These are phyloP conservation scores for Clonostachys solani DNA, from an alignment of 2,329 filamentous ascomycete species.

Conservation along the genomic window DNA sequence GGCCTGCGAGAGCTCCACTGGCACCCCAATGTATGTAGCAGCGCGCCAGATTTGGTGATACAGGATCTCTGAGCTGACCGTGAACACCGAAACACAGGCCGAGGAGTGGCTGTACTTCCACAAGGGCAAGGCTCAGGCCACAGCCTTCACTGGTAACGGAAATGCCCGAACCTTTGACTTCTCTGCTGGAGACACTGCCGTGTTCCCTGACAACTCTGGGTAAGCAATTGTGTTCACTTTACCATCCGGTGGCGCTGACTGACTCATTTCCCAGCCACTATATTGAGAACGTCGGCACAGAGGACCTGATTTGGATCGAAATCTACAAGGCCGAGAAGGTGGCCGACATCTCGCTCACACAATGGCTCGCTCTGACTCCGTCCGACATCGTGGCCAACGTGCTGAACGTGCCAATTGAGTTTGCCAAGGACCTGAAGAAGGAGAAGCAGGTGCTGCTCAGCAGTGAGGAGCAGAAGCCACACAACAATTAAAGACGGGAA, in stretches of 20 bases:
- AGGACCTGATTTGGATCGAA: constrained; percentile 64
- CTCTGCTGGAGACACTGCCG: constrained; percentile 60
- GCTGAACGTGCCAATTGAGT: constrained; percentile 52
- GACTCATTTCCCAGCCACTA: constrained; percentile 44
- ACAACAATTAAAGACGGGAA: too few species aligned
- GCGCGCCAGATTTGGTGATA: not conserved
- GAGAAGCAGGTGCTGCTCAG: constrained; percentile 53
- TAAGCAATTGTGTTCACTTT: constrained; percentile 16
- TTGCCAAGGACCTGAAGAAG: constrained; percentile 55
- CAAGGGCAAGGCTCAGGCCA: constrained; percentile 55
- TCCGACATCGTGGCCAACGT: constrained; percentile 56
- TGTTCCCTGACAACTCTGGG: constrained; percentile 62
- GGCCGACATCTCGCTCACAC: constrained; percentile 60
- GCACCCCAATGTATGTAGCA: constrained; percentile 58
- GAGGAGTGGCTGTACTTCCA: constrained; percentile 73
- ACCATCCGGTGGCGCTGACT: not conserved
- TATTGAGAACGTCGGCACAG: constrained; percentile 63
- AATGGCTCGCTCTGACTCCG: constrained; percentile 67
- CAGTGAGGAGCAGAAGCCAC: too few species aligned
- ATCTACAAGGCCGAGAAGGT: constrained; percentile 66
- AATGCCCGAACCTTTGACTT: constrained; percentile 66
- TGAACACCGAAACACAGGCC: constrained; percentile 30
- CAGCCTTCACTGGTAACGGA: constrained; percentile 58
- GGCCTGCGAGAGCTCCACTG: constrained; percentile 64
- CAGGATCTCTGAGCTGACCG: not conserved